Percentiles rank a stretch among this genome's conserved stretches.
phyloP scores from a whole-genome alignment of 495 filamentous ascomycete genomes.

The Penicillium crystallinum region DNA sequence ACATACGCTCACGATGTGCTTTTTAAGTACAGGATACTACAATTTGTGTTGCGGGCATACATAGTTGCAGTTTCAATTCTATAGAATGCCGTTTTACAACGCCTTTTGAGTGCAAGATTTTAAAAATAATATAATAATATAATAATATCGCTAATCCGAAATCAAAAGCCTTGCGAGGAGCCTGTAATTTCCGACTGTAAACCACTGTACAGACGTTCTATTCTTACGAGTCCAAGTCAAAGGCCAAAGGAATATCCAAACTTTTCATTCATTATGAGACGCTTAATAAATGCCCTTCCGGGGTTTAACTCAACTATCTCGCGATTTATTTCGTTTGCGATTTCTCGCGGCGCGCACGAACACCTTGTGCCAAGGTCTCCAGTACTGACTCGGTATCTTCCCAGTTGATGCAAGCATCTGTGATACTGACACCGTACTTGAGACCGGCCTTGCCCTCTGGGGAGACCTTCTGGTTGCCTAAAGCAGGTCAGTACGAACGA shows the following conservation, averaged over 20 bases:
- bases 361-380: constrained; percentile 72
- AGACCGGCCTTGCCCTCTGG: constrained; percentile 81
- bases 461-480: constrained; percentile 88
- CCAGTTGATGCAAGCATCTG: constrained; percentile 95
- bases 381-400: constrained; percentile 84
- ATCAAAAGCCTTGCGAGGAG: too few relatives aligned
- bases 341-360: constrained; percentile 49
- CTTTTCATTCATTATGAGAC: constrained; percentile 13
- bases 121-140: too few relatives aligned
- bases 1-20: too few relatives aligned
- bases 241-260: constrained; percentile 1
- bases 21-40: too few relatives aligned
- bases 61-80: too few relatives aligned
- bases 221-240: not conserved
- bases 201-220: too few relatives aligned
- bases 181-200: too few relatives aligned
- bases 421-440: constrained; percentile 95
- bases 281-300: constrained; percentile 14
- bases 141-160: too few relatives aligned
- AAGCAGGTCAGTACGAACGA: constrained; percentile 6
- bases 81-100: too few relatives aligned
- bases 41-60: too few relatives aligned
- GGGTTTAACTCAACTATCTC: not conserved
- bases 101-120: too few relatives aligned
- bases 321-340: constrained; percentile 21